Evolutionary conservation across 805 yeast genomes (phyloP), one percentile per base, ranked within the genome.

Genomic region (Limtongia smithiae): DNA sequence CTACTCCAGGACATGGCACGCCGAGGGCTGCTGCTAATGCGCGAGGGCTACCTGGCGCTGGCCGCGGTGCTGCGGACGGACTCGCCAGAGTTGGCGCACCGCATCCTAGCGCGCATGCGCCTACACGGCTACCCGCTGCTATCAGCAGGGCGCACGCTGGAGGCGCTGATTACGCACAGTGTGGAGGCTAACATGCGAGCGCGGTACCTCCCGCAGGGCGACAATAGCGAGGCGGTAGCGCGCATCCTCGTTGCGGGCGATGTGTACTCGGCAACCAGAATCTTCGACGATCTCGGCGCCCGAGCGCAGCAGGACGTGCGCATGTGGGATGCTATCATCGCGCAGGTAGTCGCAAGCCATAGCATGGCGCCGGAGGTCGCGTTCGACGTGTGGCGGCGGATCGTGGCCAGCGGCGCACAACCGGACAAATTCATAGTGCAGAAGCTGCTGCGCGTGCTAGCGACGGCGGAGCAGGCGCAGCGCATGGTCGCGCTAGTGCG

Each of bases 1-100:
- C 2, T 51, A 12, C 25, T 51, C n/a, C 25, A 28, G 6, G 50
- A 44, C 22, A 41, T 51, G 37, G 22, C 24, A 4, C 14, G 24
- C 14, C 39, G 46, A 12, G 18, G 32, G 6, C 31, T 51, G 12
- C 11, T 15, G 5, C 37, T 54, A 4, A 15, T 28, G 17, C 44
- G 48, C 6, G 44, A 43, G 37, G 58, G 58, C 4, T 48, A 48
- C 32, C 24, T 45, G 18, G 41, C 54, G 4, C 18, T 54, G 12
- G 51, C 45, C 11, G 40, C 41, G 3, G 35, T 40, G 4, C 20
- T 45, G 12, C 42, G 56, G n/a, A 15, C 40, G 9, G 39, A 36
- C 4, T 22, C 41, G 2, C 52, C 55, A 4, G 33, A 27, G 21
- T 25, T 20, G 7, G 55, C 55, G 8, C 30, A 21, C 8, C 38